These are phyloP conservation scores for Pestalotiopsis sp. DNA, from an alignment of 2,329 filamentous ascomycete genomes.

Conservation along the genomic window DNA sequence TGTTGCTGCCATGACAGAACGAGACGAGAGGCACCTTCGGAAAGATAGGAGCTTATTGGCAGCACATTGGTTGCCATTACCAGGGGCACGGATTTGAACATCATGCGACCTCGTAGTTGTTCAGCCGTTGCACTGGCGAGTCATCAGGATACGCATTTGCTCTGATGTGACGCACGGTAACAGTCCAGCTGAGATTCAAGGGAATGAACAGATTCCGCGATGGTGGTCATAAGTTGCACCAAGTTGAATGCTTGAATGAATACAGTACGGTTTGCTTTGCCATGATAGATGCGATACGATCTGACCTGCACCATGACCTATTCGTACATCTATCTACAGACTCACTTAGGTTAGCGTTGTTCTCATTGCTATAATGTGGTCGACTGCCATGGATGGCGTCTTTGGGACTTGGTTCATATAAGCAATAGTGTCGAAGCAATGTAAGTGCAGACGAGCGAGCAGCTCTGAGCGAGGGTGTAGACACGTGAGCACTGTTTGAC, in stretches of 20 bases:
- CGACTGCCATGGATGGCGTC: neutral
- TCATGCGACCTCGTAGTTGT: neutral
- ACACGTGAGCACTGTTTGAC: neutral
- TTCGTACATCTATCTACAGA: too few species aligned
- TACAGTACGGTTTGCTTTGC: too few species aligned
- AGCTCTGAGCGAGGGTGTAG: neutral
- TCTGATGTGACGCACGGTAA: neutral
- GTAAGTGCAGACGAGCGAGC: neutral
- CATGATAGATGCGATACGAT: too few species aligned
- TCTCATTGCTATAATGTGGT: neutral
- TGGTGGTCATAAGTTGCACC: neutral
- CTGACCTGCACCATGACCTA: too few species aligned
- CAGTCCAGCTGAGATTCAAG: neutral
- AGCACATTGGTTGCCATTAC: neutral
- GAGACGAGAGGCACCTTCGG: neutral
- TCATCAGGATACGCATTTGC: neutral
- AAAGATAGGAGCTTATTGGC: neutral
- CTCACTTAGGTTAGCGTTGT: too few species aligned
- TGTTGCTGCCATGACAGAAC: neutral
- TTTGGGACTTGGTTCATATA: neutral
- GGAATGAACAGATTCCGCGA: neutral
- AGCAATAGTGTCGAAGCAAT: neutral
- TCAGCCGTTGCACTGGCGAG: neutral
- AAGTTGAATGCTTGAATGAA: too few species aligned
- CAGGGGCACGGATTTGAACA: neutral